A percentile compares a stretch with the other conserved stretches of the same genome.
These are phyloP conservation scores for Phlyctochytrium planicorne DNA, from an alignment of 192 early-diverging fungal species.

Conservation along the genomic window DNA sequence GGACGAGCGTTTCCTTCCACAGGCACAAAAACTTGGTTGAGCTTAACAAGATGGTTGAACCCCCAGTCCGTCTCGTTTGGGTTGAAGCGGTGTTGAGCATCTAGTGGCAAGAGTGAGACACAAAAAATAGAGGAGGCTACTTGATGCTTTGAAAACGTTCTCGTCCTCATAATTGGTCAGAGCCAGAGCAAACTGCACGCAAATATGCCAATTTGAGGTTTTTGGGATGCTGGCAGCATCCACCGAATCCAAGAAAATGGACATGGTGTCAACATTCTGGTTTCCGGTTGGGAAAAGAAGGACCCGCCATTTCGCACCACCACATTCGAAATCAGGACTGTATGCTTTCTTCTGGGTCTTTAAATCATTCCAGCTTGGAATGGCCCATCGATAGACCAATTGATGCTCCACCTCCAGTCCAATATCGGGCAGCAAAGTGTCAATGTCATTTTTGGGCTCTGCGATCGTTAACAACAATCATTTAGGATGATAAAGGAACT, in stretches of 20 bases:
- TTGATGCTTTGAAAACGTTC: constrained; percentile 56
- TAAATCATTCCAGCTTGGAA: constrained; percentile 27
- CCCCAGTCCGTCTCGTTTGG: constrained; percentile 91
- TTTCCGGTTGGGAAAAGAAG: constrained; percentile 91
- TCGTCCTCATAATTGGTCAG: constrained; percentile 75
- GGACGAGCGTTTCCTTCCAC: constrained; percentile 46
- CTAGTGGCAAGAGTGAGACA: constrained; percentile 23
- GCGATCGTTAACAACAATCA: neutral
- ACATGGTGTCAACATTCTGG: constrained; percentile 62
- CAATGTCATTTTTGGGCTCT: neutral
- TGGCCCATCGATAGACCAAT: constrained; percentile 34
- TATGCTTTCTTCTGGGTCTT: constrained; percentile 30
- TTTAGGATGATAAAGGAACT: too few species aligned
- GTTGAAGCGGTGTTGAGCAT: constrained; percentile 79
- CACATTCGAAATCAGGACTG: constrained; percentile 39
- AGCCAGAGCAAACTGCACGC: constrained; percentile 76
- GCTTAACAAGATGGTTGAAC: constrained; percentile 75
- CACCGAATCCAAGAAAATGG: constrained; percentile 85
- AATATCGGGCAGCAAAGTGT: constrained; percentile 21
- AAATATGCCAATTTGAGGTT: constrained; percentile 72
- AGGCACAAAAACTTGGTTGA: constrained; percentile 42
- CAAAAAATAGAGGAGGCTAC: constrained; percentile 11
- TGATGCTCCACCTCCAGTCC: constrained; percentile 22
- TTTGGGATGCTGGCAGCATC: constrained; percentile 54
- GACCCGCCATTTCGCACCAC: constrained; percentile 54